Percentiles rank a stretch among this genome's conserved stretches.
These are phyloP conservation scores for Penicillium malachiteum DNA, from an alignment of 495 filamentous ascomycete species.

Conservation along the genomic window DNA sequence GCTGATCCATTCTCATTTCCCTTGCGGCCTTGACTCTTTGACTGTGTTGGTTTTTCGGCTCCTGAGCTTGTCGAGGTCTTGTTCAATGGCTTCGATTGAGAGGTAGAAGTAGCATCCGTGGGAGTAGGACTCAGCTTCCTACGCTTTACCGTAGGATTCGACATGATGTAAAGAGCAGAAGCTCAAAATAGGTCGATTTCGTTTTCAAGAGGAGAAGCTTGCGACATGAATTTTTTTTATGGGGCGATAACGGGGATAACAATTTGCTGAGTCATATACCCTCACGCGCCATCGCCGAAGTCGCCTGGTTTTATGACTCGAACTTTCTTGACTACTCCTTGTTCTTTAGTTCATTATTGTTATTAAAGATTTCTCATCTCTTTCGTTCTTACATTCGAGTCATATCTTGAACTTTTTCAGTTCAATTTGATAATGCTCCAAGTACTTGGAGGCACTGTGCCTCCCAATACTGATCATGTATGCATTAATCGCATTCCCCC, in stretches of 20 bases:
- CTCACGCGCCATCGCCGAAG: constrained; percentile 29
- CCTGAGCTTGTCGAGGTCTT: constrained; percentile 8
- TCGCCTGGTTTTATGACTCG: constrained; percentile 27
- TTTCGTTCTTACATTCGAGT: constrained; percentile 3
- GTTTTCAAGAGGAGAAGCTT: background rate
- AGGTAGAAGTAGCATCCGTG: constrained; percentile 17
- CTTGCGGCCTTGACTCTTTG: constrained; percentile 11
- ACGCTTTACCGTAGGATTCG: constrained; percentile 33
- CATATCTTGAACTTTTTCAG: background rate
- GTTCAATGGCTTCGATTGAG: constrained; percentile 6
- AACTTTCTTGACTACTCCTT: constrained; percentile 4
- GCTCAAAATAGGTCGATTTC: constrained; percentile 1
- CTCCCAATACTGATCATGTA: constrained; percentile 57
- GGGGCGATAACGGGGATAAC: constrained; percentile 19
- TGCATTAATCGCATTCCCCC: constrained; percentile 23
- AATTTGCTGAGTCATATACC: constrained; percentile 13
- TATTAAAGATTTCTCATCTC: background rate
- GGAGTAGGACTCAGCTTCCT: constrained; percentile 39
- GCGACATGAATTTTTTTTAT: constrained; percentile 25
- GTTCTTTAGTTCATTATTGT: background rate
- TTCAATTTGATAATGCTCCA: constrained; percentile 35
- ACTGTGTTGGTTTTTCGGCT: constrained; percentile 4
- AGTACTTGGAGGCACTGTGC: constrained; percentile 42
- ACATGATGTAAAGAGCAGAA: constrained; percentile 23
- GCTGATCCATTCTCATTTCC: constrained; percentile 32